Conservation (phyloP, 2,329 filamentous ascomycete species). For the Trichoderma guizhouense region DNA sequence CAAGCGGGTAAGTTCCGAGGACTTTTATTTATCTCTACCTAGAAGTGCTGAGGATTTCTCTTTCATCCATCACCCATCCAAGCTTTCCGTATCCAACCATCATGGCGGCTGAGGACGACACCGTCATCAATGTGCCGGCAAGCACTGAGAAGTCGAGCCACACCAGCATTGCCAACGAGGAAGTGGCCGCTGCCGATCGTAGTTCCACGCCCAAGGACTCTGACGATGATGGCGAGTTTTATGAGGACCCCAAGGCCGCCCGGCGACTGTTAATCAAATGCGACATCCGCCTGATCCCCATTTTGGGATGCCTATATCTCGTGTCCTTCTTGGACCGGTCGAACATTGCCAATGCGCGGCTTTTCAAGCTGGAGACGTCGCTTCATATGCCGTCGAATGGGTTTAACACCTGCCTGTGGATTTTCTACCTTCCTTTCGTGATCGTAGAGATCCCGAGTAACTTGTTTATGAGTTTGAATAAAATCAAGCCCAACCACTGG, state of each 20-base stretch:
- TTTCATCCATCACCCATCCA: background rate
- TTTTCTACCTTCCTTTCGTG: background rate
- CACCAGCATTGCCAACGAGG: background rate
- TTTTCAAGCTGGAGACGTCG: background rate
- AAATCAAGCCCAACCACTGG: background rate
- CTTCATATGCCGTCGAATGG: background rate
- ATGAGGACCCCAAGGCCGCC: background rate
- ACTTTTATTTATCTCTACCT: background rate
- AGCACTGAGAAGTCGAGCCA: background rate
- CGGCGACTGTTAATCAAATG: constrained; percentile 17
- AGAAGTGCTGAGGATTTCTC: background rate
- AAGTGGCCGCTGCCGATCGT: background rate
- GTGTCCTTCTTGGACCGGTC: constrained; percentile 55
- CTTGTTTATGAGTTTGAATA: background rate
- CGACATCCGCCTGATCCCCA: constrained; percentile 32
- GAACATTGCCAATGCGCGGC: constrained; percentile 36
- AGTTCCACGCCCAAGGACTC: background rate
- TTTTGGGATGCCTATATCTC: constrained; percentile 57
- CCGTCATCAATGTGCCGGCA: background rate
- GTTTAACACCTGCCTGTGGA: constrained; percentile 7
- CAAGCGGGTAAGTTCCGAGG: background rate
- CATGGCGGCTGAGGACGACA: background rate
- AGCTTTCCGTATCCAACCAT: background rate
- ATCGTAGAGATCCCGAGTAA: constrained; percentile 2
- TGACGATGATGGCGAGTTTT: background rate